Percentiles rank a stretch among this genome's conserved stretches.
phyloP scores from a whole-genome alignment of 2,329 filamentous ascomycete species.

The Mollisia scopiformis region DNA sequence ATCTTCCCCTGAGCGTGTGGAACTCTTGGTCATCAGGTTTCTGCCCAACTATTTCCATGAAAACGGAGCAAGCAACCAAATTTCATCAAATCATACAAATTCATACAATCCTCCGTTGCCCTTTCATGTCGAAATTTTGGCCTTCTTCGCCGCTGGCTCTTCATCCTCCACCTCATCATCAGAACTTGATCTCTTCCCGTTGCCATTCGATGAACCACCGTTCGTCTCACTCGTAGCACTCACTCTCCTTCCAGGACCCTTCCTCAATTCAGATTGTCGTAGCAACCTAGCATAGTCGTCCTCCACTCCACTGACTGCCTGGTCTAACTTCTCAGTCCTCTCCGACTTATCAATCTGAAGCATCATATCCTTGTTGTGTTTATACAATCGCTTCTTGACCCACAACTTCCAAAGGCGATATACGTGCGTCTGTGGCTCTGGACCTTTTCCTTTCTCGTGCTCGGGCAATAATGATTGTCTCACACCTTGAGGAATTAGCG shows the following conservation, averaged over 20 bases:
- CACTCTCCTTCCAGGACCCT: slow-evolving; percentile 3
- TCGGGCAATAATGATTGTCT: slow-evolving; percentile 53
- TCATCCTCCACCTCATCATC: slow-evolving; percentile 21
- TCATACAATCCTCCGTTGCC: not conserved
- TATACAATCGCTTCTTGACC: slow-evolving; percentile 77
- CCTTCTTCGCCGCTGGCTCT: slow-evolving; percentile 30
- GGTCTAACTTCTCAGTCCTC: slow-evolving; percentile 72
- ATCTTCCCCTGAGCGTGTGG: too few species aligned
- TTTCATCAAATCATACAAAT: not conserved
- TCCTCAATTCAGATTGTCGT: slow-evolving; percentile 22
- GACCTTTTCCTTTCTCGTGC: slow-evolving; percentile 39
- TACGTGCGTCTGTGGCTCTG: slow-evolving; percentile 58
- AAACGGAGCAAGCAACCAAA: not conserved
- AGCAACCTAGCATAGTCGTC: slow-evolving; percentile 74
- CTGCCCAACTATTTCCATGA: too few species aligned
- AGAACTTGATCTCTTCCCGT: slow-evolving; percentile 26
- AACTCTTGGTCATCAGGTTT: too few species aligned
- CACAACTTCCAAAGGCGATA: slow-evolving; percentile 75
- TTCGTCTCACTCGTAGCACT: slow-evolving; percentile 4
- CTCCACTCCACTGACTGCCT: slow-evolving; percentile 69
- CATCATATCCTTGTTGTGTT: slow-evolving; percentile 73
- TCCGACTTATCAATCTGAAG: slow-evolving; percentile 70
- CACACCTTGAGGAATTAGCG: slow-evolving; percentile 57
- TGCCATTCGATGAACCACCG: slow-evolving; percentile 5
- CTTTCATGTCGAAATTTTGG: slow-evolving; percentile 10